A percentile compares a stretch with the other conserved stretches of the same genome.
phyloP scores from a whole-genome alignment of 257 asterid genomes.

The Solanum infundibuliforme region DNA sequence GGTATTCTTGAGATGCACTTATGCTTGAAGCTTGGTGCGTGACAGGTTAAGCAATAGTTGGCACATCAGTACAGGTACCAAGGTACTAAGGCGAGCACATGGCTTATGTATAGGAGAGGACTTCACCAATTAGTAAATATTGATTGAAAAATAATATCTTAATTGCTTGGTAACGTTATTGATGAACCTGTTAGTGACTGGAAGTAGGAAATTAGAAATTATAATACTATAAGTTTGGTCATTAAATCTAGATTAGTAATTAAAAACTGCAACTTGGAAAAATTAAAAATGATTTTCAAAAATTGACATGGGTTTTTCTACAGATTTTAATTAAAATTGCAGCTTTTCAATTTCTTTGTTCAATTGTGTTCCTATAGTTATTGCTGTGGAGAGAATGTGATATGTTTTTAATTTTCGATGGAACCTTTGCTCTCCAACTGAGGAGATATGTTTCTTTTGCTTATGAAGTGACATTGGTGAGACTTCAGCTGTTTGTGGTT shows the following conservation, averaged over 20 bases:
- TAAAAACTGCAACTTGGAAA: not conserved
- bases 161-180: not conserved
- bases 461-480: not conserved
- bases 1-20: not conserved
- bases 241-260: not conserved
- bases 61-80: not conserved
- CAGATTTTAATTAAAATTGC: not conserved
- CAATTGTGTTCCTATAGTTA: not conserved
- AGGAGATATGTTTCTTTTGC: not conserved
- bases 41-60: not conserved
- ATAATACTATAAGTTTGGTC: not conserved
- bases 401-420: not conserved
- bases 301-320: not conserved
- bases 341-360: not conserved
- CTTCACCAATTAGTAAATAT: not conserved
- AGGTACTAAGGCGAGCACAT: not conserved
- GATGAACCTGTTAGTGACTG: not conserved
- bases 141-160: not conserved
- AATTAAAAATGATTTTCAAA: not conserved
- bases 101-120: not conserved
- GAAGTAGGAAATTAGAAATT: not conserved
- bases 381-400: not conserved
- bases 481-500: not conserved
- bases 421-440: not conserved
- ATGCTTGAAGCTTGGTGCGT: not conserved